Conservation (phyloP, 768 basidiomycete species). For the Phallus indusiatus region DNA sequence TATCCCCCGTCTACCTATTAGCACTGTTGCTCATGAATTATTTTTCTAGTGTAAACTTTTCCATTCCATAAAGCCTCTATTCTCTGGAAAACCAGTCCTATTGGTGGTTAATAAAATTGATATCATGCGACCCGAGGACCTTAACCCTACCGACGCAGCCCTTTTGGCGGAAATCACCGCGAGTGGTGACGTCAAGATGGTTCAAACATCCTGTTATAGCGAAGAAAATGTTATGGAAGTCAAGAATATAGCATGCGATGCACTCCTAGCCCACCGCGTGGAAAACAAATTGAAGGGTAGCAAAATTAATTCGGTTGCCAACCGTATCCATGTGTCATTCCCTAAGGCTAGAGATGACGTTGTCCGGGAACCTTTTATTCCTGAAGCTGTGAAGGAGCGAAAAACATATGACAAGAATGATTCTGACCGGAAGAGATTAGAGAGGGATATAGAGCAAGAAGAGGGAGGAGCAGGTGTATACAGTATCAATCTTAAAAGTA, state of each 20-base stretch:
- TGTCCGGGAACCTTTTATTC: slow-evolving; percentile 80
- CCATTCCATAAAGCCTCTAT: slow-evolving; percentile 98
- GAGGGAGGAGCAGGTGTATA: slow-evolving; percentile 87
- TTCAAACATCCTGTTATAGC: slow-evolving; percentile 89
- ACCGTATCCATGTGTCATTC: slow-evolving; percentile 92
- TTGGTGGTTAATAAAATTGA: slow-evolving; percentile 99
- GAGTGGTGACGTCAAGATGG: slow-evolving; percentile 55
- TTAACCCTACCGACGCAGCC: slow-evolving; percentile 61
- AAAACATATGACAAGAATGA: slow-evolving; percentile 84
- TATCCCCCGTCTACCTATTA: not conserved
- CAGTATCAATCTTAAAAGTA: slow-evolving; percentile 85
- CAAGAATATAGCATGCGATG: slow-evolving; percentile 92
- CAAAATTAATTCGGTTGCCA: slow-evolving; percentile 86
- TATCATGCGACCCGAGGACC: slow-evolving; percentile 79
- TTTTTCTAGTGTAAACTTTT: slow-evolving; percentile 82
- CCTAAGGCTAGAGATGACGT: slow-evolving; percentile 89
- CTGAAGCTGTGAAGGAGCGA: slow-evolving; percentile 67
- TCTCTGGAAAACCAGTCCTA: slow-evolving; percentile 84
- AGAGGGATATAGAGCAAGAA: slow-evolving; percentile 76
- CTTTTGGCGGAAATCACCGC: slow-evolving; percentile 85
- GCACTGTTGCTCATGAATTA: not conserved
- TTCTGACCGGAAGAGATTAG: slow-evolving; percentile 61
- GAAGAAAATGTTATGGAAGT: slow-evolving; percentile 98
- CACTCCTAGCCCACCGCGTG: slow-evolving; percentile 89
- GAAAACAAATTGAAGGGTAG: slow-evolving; percentile 89